Evolutionary conservation across 805 yeast species (phyloP), one percentile per base, ranked within the genome.

Genomic region (Candida bentonensis): DNA sequence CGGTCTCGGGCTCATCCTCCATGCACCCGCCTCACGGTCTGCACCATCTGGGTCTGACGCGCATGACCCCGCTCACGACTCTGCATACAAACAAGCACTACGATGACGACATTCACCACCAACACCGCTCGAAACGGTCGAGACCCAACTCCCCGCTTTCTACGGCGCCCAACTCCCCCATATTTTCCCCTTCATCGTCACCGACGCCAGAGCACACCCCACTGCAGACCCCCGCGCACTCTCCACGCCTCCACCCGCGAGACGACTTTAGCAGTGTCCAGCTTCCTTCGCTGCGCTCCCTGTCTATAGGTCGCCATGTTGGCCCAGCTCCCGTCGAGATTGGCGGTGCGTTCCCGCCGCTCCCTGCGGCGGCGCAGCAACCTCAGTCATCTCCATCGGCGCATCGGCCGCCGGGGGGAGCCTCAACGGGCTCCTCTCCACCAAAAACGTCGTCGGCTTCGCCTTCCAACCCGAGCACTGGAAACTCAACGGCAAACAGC

Each of bases 121-220:
- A 51, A 46, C 55, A 58, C 39, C 55, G 63, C 45, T 52, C 61
- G 41, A 65, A 64, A 44, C 51, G 60, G 33, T 61, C 68, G 36
- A 53, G 69, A 30, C 69, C 70, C 7, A 61, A 54, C 47, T 64
- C 69, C 39, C 71, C 72, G 1, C 53, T 55, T 4, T 58, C 65
- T 15, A 66, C 71, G 2, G 72, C 69, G 15, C 72, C 72, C 15
- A 52, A 63, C 11, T 63, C 68, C 21, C 71, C 71, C 3, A 56
- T 62, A 2, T 58, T 61, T 15, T 56, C 65, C 13, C 57, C 63
- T 15, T 56, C 65, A 2, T 54, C 52, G 2, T 61, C 67, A 20
- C 70, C 70, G 11, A 56, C 63, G 2, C 70, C 65, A 3, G 65
- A 63, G 40, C 62, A 63, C 49, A 68, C 72, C 7, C 72, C 72